Base-by-base conservation (phyloP, 2,329 filamentous ascomycete genomes). In the Fusarium mundagurra region DNA sequence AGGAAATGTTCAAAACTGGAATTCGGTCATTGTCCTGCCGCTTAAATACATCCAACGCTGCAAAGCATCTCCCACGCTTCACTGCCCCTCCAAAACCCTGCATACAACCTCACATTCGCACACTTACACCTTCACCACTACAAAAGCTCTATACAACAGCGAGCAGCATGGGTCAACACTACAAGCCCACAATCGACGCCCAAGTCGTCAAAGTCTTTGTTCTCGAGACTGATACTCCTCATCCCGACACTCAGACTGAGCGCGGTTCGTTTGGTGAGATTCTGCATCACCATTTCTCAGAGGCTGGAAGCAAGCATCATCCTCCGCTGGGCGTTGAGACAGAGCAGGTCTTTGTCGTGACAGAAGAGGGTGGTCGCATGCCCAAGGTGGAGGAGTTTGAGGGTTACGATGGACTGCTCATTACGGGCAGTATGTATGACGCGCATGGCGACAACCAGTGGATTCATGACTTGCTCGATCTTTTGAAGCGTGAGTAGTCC, bases 391-490 rank as follows among this genome's bases (percentile, higher is more conserved):
- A 85, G 4, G 87, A 89, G 11, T 86, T 90, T 43, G 88, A 92
- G 2, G 84, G 89, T 18, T 86, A 94, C 34, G 92, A 96, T 83
- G 93, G 91, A 2, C 83, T 96, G n/a, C 82, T 96, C 41, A 87
- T 96, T 59, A 93, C 92, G 3, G 94, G 94, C 6, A 86, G 84
- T 88, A 90, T 88, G 82, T 87, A 90, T 80, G 92, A 93, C 78
- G 90, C 93, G 0, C 94, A 92, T 77, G 92, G 92, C 47, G 85
- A 92, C 65, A 85, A 90, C 43, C 88, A 90, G 0, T 96, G 94
- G 94, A 94, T 95, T 60, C 77, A 92, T 50, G 91, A 91, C 64
- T 85, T 95, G 4, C 88, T 95, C 13, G 88, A 90, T 1, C 81
- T 90, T 17, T 80, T 90, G 14, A 82, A 82, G 78, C 78, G 86